These are phyloP conservation scores for Ogataea henricii DNA, from an alignment of 805 yeast species.

Conservation along the genomic window DNA sequence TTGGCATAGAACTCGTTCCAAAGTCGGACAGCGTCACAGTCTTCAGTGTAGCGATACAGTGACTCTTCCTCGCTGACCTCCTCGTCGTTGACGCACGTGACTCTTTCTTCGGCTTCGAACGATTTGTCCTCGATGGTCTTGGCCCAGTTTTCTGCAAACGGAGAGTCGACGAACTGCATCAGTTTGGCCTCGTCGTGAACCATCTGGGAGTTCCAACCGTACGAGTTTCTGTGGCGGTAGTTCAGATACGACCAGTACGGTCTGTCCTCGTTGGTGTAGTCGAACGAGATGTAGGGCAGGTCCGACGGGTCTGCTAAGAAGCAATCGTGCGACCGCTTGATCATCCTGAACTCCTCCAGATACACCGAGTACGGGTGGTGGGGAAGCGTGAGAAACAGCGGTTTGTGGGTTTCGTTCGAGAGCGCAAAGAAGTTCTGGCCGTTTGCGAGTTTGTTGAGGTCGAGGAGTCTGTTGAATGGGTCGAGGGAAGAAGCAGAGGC, in stretches of 20 bases:
- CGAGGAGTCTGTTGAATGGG: conserved; percentile 42
- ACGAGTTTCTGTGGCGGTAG: conserved; percentile 10
- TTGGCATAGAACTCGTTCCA: conserved; percentile 37
- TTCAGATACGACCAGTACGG: conserved; percentile 26
- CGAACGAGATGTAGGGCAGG: conserved; percentile 30
- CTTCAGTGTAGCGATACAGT: conserved; percentile 30
- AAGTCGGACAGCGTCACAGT: conserved; percentile 34
- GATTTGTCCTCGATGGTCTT: conserved; percentile 18
- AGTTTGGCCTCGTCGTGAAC: conserved; percentile 39
- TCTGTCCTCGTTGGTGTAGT: conserved; percentile 8
- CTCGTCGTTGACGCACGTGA: conserved; percentile 16
- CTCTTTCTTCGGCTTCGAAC: conserved; percentile 11
- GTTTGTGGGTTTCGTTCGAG: conserved; percentile 22
- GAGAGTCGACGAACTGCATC: conserved; percentile 67
- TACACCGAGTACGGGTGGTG: conserved; percentile 52
- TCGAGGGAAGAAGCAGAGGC: too few relatives aligned
- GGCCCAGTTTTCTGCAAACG: conserved; percentile 68
- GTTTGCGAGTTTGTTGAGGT: conserved; percentile 22
- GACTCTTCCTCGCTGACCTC: conserved; percentile 1
- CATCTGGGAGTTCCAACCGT: conserved; percentile 39
- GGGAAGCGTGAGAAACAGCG: conserved; percentile 45
- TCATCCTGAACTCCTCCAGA: conserved; percentile 48
- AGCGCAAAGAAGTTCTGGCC: conserved; percentile 13
- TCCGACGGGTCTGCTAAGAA: conserved; percentile 48
- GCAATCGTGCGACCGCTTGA: conserved; percentile 38